These are phyloP conservation scores for Aureobasidium lini DNA, from an alignment of 2,329 filamentous ascomycete genomes.

Conservation along the genomic window DNA sequence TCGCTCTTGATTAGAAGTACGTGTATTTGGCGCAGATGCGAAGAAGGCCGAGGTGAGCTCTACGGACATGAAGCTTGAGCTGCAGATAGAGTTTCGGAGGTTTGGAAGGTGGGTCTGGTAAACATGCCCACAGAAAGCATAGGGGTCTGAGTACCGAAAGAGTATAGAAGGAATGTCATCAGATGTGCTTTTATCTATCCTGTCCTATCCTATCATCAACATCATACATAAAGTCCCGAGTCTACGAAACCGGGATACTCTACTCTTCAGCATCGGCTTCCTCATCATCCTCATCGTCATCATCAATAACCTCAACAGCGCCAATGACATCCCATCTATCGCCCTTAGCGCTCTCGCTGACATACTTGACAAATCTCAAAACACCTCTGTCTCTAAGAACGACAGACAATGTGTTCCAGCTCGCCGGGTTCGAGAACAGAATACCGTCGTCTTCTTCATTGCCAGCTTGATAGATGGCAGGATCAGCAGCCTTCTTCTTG, in stretches of 20 bases:
- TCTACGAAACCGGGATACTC: not conserved
- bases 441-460: slow-evolving; percentile 68
- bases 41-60: too few relatives aligned
- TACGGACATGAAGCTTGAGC: too few relatives aligned
- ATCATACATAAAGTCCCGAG: too few relatives aligned
- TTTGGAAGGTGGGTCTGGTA: too few relatives aligned
- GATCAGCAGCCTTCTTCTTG: slow-evolving; percentile 47
- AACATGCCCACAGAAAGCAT: too few relatives aligned
- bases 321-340: slow-evolving; percentile 90
- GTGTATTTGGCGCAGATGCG: too few relatives aligned
- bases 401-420: slow-evolving; percentile 87
- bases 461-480: slow-evolving; percentile 75
- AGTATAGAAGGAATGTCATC: too few relatives aligned
- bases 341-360: slow-evolving; percentile 71
- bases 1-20: too few relatives aligned
- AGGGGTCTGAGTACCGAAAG: too few relatives aligned
- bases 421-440: slow-evolving; percentile 59
- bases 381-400: slow-evolving; percentile 81
- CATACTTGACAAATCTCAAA: slow-evolving; percentile 93
- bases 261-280: slow-evolving; percentile 3
- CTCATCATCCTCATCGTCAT: slow-evolving; percentile 30
- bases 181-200: too few relatives aligned
- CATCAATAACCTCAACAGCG: slow-evolving; percentile 57
- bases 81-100: too few relatives aligned
- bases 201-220: too few relatives aligned